These are phyloP conservation scores for Globisporangium nagaii DNA, from an alignment of 352 stramenopile genomes.

Conservation along the genomic window DNA sequence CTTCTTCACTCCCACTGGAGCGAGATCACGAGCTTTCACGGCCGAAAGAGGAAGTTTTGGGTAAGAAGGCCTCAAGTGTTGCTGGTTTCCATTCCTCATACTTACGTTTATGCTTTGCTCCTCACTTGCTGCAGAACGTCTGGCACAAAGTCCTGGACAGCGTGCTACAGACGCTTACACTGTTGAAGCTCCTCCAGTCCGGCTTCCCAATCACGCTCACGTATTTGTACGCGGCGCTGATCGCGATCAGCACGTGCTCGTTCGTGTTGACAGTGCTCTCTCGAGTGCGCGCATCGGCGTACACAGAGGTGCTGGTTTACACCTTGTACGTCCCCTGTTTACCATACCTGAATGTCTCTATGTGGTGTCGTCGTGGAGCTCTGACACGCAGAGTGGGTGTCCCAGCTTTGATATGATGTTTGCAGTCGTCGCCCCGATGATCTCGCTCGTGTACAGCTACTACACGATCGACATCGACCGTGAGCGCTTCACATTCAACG, in stretches of 20 bases:
- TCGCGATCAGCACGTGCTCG: constrained; percentile 18
- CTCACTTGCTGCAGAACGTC: constrained; percentile 19
- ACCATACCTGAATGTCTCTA: not conserved
- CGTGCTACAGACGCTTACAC: constrained; percentile 14
- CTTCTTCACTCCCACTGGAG: too few relatives aligned
- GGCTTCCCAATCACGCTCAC: constrained; percentile 19
- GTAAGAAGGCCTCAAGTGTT: too few relatives aligned
- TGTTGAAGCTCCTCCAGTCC: constrained; percentile 20
- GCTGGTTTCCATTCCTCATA: not conserved
- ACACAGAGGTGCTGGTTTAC: constrained; percentile 27
- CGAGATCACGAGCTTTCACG: constrained; percentile 22
- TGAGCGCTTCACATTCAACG: constrained; percentile 14
- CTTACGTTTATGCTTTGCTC: not conserved
- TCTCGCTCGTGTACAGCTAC: constrained; percentile 24
- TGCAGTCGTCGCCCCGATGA: constrained; percentile 25
- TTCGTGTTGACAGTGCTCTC: constrained; percentile 17
- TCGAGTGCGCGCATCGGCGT: constrained; percentile 13
- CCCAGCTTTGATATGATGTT: constrained; percentile 30
- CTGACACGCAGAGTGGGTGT: not conserved
- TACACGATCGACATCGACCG: constrained; percentile 26
- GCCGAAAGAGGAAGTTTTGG: constrained; percentile 34
- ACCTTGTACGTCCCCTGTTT: constrained; percentile 17
- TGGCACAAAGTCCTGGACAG: constrained; percentile 26
- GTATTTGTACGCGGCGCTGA: constrained; percentile 18
- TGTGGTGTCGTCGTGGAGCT: too few relatives aligned